Conservation (phyloP, 768 basidiomycete genomes). For the Kwoniella sp. region DNA sequence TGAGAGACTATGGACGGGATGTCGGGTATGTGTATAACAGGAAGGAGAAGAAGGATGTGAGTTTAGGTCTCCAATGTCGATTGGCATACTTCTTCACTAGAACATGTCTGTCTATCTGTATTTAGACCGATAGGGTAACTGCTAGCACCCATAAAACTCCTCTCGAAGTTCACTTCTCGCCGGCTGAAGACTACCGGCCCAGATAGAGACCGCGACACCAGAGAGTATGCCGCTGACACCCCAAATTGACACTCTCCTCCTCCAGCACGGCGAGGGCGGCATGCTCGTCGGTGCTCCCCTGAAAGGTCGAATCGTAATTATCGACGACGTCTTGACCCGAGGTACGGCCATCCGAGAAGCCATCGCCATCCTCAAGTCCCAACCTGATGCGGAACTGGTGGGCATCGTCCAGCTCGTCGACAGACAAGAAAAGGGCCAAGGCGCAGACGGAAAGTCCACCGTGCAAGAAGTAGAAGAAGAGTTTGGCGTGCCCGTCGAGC, state of each 20-base stretch:
- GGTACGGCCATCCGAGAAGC: conserved; percentile 76
- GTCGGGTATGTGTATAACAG: conserved; percentile 90
- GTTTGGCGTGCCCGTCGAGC: conserved; percentile 71
- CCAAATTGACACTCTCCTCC: not conserved
- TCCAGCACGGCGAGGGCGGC: conserved; percentile 86
- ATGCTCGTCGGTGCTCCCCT: conserved; percentile 82
- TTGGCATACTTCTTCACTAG: too few relatives aligned
- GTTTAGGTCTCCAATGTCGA: conserved; percentile 27
- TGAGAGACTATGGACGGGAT: conserved; percentile 65
- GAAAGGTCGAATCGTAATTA: conserved; percentile 76
- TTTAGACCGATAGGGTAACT: too few relatives aligned
- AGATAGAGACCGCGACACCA: too few relatives aligned
- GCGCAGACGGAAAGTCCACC: conserved; percentile 66
- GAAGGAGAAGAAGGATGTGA: conserved; percentile 83
- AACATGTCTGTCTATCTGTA: too few relatives aligned
- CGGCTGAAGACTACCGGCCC: too few relatives aligned
- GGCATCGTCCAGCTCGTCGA: conserved; percentile 87
- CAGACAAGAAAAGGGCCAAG: conserved; percentile 78
- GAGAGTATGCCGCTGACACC: too few relatives aligned
- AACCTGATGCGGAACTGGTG: conserved; percentile 70
- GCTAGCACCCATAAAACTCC: too few relatives aligned
- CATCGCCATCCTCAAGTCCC: conserved; percentile 69
- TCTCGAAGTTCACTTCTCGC: too few relatives aligned
- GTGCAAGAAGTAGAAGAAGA: conserved; percentile 79
- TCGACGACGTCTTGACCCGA: conserved; percentile 93